Evolutionary conservation across 169 alveolate genomes (phyloP).

Genomic region (Plasmodium gonderi): DNA sequence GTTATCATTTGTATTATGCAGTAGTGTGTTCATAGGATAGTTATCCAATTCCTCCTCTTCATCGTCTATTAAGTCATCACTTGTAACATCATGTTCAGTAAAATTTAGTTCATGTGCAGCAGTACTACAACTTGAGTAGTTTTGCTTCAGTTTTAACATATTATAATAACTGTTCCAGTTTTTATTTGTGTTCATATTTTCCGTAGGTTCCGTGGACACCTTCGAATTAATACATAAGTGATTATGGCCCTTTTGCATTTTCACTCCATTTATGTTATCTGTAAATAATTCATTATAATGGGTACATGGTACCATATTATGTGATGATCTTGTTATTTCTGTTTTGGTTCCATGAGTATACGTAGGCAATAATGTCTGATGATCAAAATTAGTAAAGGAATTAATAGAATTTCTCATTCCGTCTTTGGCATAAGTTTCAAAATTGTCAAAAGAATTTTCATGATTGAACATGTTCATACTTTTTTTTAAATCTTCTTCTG

Average conservation of each 20-base stretch:
- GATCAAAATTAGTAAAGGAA: constrained; percentile 20
- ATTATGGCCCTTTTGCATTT: background rate
- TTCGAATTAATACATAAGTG: background rate
- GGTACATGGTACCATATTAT: no score
- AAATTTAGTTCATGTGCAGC: constrained; percentile 47
- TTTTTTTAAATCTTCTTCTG: constrained; percentile 31
- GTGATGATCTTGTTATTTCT: background rate
- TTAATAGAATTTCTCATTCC: background rate
- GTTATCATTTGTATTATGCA: background rate
- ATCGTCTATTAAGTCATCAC: constrained; percentile 41
- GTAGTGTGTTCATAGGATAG: background rate
- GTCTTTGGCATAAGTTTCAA: background rate
- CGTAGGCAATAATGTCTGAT: background rate
- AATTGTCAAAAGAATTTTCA: background rate
- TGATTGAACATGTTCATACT: background rate
- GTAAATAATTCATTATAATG: no score
- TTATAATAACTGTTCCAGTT: constrained; percentile 13
- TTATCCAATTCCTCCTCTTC: constrained; percentile 31
- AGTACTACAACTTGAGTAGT: constrained; percentile 58
- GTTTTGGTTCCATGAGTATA: background rate
- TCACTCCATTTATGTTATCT: background rate
- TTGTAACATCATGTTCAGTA: constrained; percentile 44
- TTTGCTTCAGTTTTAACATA: constrained; percentile 22
- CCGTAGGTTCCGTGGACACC: background rate
- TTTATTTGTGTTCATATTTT: background rate